These are phyloP conservation scores for Talaromyces sp. DNA, from an alignment of 2,329 filamentous ascomycete genomes.

Conservation along the genomic window DNA sequence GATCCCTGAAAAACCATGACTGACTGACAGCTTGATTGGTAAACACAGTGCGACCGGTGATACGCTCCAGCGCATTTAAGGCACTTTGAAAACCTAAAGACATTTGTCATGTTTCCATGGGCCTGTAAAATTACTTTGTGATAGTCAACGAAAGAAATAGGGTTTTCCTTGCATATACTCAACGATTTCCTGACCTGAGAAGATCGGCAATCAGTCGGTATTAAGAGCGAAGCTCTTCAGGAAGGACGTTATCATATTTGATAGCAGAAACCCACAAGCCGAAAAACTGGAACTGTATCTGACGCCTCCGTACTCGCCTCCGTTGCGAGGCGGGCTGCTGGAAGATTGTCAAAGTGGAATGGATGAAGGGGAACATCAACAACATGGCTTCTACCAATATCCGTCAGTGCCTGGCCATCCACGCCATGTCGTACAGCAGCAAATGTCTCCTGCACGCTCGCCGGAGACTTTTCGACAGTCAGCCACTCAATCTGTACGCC, in stretches of 20 bases:
- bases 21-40: background rate
- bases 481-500: slow-evolving; percentile 20
- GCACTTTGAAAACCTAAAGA: background rate
- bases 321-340: slow-evolving; percentile 54
- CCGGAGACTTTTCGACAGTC: slow-evolving; percentile 40
- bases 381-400: slow-evolving; percentile 68
- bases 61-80: background rate
- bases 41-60: slow-evolving; percentile 2
- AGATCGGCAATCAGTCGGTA: background rate
- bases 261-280: slow-evolving; percentile 18
- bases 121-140: background rate
- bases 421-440: slow-evolving; percentile 52
- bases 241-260: background rate
- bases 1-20: background rate
- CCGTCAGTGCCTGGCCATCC: slow-evolving; percentile 43
- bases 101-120: background rate
- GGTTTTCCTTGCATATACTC: background rate
- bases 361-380: slow-evolving; percentile 68
- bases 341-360: slow-evolving; percentile 61
- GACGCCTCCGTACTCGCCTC: slow-evolving; percentile 62
- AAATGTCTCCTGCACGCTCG: slow-evolving; percentile 44
- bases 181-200: background rate
- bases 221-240: background rate
- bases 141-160: background rate
- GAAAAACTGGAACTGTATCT: slow-evolving; percentile 65